A percentile compares a stretch with the other conserved stretches of the same genome.
Evolutionary conservation across 495 filamentous ascomycete species (phyloP).

Genomic region (Aspergillus ellipticus): DNA sequence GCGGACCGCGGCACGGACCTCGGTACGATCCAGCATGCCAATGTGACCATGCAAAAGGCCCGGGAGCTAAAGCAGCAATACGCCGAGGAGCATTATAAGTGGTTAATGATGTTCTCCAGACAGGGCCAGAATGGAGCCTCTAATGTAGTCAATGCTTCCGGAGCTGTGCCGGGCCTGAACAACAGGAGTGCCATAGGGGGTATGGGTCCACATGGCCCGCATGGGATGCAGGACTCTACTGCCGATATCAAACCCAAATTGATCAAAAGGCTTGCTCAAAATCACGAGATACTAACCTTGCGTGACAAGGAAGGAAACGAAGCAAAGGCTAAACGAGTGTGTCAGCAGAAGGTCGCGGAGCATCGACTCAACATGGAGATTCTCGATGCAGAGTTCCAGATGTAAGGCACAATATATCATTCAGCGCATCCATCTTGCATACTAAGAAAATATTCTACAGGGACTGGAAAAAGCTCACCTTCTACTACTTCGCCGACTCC

Average conservation of each 20-base stretch:
- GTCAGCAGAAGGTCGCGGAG: conserved; percentile 91
- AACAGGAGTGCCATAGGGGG: conserved; percentile 62
- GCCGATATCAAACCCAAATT: conserved; percentile 88
- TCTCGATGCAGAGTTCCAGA: conserved; percentile 97
- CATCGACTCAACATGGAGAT: conserved; percentile 98
- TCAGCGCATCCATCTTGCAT: background rate
- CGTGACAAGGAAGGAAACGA: conserved; percentile 96
- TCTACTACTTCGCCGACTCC: conserved; percentile 96
- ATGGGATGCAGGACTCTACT: conserved; percentile 71
- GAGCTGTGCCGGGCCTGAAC: conserved; percentile 46
- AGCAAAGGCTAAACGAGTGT: conserved; percentile 94
- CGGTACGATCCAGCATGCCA: conserved; percentile 83
- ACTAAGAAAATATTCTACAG: conserved; percentile 40
- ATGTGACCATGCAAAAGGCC: conserved; percentile 77
- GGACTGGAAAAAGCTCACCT: conserved; percentile 98
- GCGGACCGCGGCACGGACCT: conserved; percentile 94
- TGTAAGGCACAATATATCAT: conserved; percentile 56
- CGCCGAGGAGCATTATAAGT: conserved; percentile 89
- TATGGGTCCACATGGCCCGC: conserved; percentile 66
- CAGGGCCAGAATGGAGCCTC: conserved; percentile 61
- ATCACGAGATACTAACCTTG: conserved; percentile 80
- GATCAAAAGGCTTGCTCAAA: conserved; percentile 89
- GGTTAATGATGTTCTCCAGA: conserved; percentile 94
- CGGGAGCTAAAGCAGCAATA: conserved; percentile 85
- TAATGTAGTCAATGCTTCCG: conserved; percentile 40